Conservation (phyloP, 345 rosid species). For the Populus nigra region DNA sequence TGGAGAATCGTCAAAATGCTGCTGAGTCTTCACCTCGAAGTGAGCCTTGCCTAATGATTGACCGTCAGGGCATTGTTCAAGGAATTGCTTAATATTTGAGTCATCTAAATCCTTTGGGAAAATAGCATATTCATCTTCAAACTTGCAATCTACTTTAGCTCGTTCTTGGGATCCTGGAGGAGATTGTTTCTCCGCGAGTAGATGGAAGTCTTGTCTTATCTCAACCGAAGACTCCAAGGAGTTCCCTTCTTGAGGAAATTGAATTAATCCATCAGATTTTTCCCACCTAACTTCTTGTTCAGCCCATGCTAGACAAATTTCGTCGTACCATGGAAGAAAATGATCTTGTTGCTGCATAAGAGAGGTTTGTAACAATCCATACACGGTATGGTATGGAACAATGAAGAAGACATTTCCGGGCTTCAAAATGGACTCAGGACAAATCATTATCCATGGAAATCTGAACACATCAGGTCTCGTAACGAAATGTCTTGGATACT, state of each 20-base stretch:
- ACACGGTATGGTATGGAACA: constrained; percentile 39
- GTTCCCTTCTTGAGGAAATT: not conserved
- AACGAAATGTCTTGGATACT: constrained; percentile 46
- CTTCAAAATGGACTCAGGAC: constrained; percentile 35
- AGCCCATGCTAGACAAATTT: too few species aligned
- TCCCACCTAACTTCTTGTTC: too few species aligned
- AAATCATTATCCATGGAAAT: constrained; percentile 46
- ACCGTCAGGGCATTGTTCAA: not conserved
- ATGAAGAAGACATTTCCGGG: constrained; percentile 39
- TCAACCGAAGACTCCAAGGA: not conserved
- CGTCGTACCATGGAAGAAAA: too few species aligned
- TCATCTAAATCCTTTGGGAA: constrained; percentile 5
- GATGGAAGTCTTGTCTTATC: not conserved
- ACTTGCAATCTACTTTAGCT: constrained; percentile 19
- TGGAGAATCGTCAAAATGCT: not conserved
- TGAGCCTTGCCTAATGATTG: not conserved
- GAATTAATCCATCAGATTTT: too few species aligned
- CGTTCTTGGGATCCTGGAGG: not conserved
- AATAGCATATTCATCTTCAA: not conserved
- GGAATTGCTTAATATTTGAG: not conserved
- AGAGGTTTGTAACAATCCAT: constrained; percentile 14
- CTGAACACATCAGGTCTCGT: constrained; percentile 44
- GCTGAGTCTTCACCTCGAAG: not conserved
- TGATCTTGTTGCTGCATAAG: not conserved
- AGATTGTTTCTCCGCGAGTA: not conserved